phyloP scores from a whole-genome alignment of 805 yeast species.

The Tetrapisispora phaffii region DNA sequence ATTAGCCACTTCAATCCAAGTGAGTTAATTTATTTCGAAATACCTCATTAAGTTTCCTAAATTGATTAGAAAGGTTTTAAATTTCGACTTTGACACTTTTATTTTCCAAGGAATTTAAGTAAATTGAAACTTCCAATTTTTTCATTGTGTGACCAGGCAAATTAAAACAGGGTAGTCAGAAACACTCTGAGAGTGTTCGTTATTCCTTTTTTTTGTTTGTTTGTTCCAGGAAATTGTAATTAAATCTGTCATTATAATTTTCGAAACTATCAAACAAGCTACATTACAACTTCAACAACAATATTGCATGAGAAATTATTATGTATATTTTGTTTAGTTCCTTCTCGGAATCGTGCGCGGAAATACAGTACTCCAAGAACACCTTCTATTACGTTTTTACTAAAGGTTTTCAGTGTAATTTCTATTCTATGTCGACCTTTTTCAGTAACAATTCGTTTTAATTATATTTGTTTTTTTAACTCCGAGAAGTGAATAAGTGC shows the following conservation, averaged over 20 bases:
- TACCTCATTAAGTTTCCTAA: slow-evolving; percentile 3
- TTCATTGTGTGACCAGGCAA: neutral
- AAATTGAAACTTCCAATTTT: neutral
- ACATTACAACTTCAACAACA: neutral
- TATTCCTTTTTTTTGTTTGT: too few relatives aligned
- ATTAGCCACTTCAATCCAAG: neutral
- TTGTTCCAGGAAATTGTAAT: too few relatives aligned
- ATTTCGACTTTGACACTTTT: neutral
- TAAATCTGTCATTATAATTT: too few relatives aligned
- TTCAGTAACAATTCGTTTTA: too few relatives aligned
- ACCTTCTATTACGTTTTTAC: neutral
- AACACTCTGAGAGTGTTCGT: too few relatives aligned
- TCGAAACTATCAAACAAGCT: neutral
- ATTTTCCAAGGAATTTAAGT: neutral
- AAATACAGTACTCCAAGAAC: neutral
- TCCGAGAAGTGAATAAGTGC: neutral
- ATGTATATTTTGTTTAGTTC: too few relatives aligned
- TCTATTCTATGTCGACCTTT: too few relatives aligned
- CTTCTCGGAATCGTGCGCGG: neutral
- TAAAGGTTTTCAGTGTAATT: neutral
- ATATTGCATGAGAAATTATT: neutral
- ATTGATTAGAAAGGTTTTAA: neutral
- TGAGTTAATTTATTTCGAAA: neutral
- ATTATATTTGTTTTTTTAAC: too few relatives aligned
- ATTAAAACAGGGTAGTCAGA: neutral